A percentile compares a stretch with the other conserved stretches of the same genome.
phyloP scores from a whole-genome alignment of 1,139 yeast genomes.

The Diutina scorzettiae region DNA sequence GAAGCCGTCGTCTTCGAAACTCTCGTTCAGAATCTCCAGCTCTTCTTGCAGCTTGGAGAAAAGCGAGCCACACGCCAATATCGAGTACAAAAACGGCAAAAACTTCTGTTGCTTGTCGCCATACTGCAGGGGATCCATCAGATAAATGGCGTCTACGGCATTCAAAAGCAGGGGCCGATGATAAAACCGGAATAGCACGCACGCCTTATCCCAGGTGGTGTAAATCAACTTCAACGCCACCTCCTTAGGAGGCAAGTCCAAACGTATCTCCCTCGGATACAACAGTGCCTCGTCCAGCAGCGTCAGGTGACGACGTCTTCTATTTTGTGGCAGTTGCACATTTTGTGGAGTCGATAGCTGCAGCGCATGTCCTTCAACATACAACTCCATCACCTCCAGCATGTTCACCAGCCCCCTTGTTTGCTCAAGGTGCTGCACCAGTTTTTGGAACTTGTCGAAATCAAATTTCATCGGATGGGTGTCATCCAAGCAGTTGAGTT shows the following conservation, averaged over 20 bases:
- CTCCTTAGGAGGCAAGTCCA: slow-evolving; percentile 66
- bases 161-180: slow-evolving; percentile 72
- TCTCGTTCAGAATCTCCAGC: background rate
- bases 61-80: slow-evolving; percentile 23
- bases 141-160: slow-evolving; percentile 45
- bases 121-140: slow-evolving; percentile 57
- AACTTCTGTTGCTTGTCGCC: slow-evolving; percentile 67
- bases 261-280: slow-evolving; percentile 34
- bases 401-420: slow-evolving; percentile 12
- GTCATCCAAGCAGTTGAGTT: slow-evolving; percentile 24
- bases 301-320: slow-evolving; percentile 8
- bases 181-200: slow-evolving; percentile 73
- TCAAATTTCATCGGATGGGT: slow-evolving; percentile 19
- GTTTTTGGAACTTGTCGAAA: slow-evolving; percentile 21
- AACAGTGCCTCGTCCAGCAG: background rate
- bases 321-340: slow-evolving; percentile 5
- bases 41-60: slow-evolving; percentile 2
- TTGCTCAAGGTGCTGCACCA: slow-evolving; percentile 14
- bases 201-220: slow-evolving; percentile 77
- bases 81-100: slow-evolving; percentile 60
- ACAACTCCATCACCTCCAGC: slow-evolving; percentile 16
- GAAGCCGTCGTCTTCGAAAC: slow-evolving; percentile 5
- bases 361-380: slow-evolving; percentile 14
- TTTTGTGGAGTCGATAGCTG: slow-evolving; percentile 8
- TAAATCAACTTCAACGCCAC: slow-evolving; percentile 60